phyloP scores from a whole-genome alignment of 805 yeast species.

The Starmerella bombicola region DNA sequence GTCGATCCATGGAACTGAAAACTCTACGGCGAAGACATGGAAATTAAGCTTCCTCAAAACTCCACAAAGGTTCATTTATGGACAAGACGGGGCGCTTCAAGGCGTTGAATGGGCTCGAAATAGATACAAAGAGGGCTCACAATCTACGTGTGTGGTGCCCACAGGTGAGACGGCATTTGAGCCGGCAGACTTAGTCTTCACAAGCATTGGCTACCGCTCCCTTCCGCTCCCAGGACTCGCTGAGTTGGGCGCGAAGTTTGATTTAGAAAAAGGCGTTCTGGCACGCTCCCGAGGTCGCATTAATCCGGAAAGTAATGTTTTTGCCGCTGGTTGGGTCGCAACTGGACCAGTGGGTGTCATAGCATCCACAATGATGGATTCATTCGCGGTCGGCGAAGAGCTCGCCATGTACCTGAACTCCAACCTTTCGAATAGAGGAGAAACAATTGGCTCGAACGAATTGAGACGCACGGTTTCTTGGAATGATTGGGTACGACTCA shows the following conservation, averaged over 20 bases:
- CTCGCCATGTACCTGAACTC: constrained; percentile 32
- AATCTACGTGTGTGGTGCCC: constrained; percentile 23
- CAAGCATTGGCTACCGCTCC: constrained; percentile 77
- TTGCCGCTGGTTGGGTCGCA: constrained; percentile 84
- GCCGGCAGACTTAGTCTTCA: constrained; percentile 53
- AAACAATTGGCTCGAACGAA: neutral
- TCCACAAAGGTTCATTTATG: constrained; percentile 41
- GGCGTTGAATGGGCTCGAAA: constrained; percentile 42
- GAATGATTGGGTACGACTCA: constrained; percentile 54
- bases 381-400: constrained; percentile 59
- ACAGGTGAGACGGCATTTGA: constrained; percentile 28
- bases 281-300: constrained; percentile 12
- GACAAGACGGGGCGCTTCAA: constrained; percentile 31
- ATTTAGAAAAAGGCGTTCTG: constrained; percentile 31
- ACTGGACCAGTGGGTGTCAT: constrained; percentile 83
- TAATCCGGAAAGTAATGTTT: constrained; percentile 34
- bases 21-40: constrained; percentile 35
- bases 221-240: constrained; percentile 47
- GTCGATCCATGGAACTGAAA: neutral
- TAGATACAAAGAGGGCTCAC: constrained; percentile 25
- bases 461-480: constrained; percentile 36
- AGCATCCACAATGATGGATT: constrained; percentile 77
- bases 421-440: constrained; percentile 24
- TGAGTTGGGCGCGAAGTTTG: constrained; percentile 40
- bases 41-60: constrained; percentile 52